A percentile compares a stretch with the other conserved stretches of the same genome.
These are phyloP conservation scores for Psidium guajava DNA, from an alignment of 345 rosid species.

Conservation along the genomic window DNA sequence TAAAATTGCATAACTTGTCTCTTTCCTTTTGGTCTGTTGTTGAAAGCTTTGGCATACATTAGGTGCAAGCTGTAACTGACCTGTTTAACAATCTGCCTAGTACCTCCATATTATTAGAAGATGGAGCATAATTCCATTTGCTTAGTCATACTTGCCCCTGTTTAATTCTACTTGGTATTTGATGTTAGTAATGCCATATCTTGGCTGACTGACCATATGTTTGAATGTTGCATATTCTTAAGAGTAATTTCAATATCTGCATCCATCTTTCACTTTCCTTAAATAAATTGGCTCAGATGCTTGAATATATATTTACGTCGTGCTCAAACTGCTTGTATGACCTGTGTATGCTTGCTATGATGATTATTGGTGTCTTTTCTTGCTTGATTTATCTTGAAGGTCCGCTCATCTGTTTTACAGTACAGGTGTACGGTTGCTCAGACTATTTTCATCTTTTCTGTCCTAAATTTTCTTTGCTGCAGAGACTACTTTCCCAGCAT, in stretches of 20 bases:
- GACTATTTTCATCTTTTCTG: not conserved
- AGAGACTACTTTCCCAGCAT: slow-evolving; percentile 59
- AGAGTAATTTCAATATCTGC: not conserved
- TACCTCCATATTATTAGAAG: not conserved
- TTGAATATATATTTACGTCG: not conserved
- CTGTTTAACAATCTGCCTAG: not conserved
- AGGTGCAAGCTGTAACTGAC: not conserved
- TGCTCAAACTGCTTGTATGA: not conserved
- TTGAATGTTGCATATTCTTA: not conserved
- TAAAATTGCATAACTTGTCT: not conserved
- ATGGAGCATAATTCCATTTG: not conserved
- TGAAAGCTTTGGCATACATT: not conserved
- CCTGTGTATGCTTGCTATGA: not conserved
- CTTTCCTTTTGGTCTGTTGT: not conserved
- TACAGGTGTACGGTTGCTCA: not conserved
- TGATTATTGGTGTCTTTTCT: not conserved
- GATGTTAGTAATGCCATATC: not conserved
- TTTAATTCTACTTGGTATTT: not conserved
- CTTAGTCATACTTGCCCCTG: not conserved
- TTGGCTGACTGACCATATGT: not conserved
- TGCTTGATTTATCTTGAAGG: not conserved
- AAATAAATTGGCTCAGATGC: not conserved
- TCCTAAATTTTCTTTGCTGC: slow-evolving; percentile 21
- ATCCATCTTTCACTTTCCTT: not conserved
- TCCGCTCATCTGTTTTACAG: not conserved